Conservation (phyloP, 108 stramenopile genomes). For the Aurantiochytrium sp. region DNA sequence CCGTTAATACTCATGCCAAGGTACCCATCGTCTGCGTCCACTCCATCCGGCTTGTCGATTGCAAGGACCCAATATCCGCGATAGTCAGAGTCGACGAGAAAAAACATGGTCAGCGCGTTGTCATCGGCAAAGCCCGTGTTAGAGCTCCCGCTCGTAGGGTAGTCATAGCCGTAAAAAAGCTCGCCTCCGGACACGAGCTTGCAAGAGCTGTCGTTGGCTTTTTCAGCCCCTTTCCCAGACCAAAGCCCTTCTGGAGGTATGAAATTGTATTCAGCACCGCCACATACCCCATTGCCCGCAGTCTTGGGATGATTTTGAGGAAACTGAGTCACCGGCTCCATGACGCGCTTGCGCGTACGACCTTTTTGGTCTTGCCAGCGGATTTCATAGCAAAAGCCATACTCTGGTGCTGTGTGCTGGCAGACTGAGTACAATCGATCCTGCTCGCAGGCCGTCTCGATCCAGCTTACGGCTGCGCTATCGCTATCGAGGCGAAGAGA, state of each 20-base stretch:
- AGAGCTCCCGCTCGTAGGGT: background rate
- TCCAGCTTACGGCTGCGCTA: too few relatives aligned
- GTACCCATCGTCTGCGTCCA: background rate
- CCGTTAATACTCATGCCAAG: background rate
- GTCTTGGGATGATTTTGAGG: background rate
- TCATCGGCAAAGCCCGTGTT: background rate
- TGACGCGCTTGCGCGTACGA: background rate
- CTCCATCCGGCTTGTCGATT: background rate
- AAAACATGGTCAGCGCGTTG: background rate
- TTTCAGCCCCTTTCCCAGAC: background rate
- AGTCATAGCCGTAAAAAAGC: background rate
- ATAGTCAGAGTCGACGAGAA: background rate
- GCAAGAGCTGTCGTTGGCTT: background rate
- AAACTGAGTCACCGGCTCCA: background rate
- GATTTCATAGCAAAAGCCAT: constrained; percentile 3
- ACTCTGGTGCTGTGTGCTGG: background rate
- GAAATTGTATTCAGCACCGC: background rate
- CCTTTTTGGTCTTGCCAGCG: background rate
- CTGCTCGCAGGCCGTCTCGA: background rate
- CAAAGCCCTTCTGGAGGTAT: background rate
- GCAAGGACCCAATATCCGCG: background rate
- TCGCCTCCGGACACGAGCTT: background rate
- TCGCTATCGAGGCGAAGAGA: too few relatives aligned
- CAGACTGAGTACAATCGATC: background rate
- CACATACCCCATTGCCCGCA: background rate